Evolutionary conservation across 805 yeast genomes (phyloP), one percentile per base, ranked within the genome.

Genomic region (Candida quercuum): DNA sequence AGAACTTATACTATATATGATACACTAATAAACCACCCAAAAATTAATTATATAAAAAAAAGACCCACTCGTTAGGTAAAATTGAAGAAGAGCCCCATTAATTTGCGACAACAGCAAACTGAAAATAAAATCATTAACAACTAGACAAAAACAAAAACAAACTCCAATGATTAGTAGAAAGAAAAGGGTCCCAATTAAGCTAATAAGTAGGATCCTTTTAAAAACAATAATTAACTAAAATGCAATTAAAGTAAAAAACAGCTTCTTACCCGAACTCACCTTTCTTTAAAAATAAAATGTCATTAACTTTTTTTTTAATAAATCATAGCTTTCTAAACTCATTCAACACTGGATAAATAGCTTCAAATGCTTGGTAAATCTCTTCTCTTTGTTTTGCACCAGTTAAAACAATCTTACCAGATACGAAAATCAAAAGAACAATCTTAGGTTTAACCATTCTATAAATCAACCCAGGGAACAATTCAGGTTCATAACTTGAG

Each of bases 371-470:
- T 53, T 89, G 95, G 60, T 93, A 93, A 47, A 93, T 93, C 63
- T 93, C 99, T 62, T 93, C 98, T 63, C 99, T 83, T 64, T 93
- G 97, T 63, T 93, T 93, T 15, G 99, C 99, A 71, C 99, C 99
- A 7, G 99, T 93, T 51, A 93, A 71, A 36, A 93, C 99, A 64
- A 93, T 93, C 63, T 93, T 93, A 24, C 99, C 99, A 21, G 95
- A 85, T 35, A 93, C 99, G 62, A 93, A 93, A 52, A 93, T 89
- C 65, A 93, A 74, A 56, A 93, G 69, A 37, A 93, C 99, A 66
- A 93, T 93, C 64, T 93, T 93, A 14, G 99, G 99, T 62, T 91
- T 91, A 52, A 93, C 99, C 99, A 93, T 93, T 74, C 99, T 87
- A 72, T 93, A 93, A 66, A 93, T 93, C 52, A 93, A 74, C 57